Base-by-base conservation (phyloP, 805 yeast species). In the Kurtzmaniella fragi region DNA sequence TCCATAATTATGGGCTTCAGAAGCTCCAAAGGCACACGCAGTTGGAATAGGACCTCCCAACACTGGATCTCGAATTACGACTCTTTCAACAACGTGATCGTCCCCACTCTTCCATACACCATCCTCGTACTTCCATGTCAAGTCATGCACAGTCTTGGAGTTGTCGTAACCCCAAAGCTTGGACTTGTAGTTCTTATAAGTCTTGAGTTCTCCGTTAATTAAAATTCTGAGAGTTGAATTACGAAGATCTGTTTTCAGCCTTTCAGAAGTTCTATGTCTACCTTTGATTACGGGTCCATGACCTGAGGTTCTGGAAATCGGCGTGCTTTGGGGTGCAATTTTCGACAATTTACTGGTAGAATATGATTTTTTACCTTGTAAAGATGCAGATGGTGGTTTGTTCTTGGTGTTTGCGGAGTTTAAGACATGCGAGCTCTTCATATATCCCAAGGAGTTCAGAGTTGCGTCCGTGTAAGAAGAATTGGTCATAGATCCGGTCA, bases 91-190 rank as follows among this genome's bases (percentile, higher is more conserved):
- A 10, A 87, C 73, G 54, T 86, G 95, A 35, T 82, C 85, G 43
- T 77, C 79, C 5, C 89, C 89, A 57, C 84, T 86, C 48, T 73
- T 74, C 96, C 96, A 88, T 34, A 71, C 74, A 0, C 84, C 85
- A 44, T 81, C 75, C 12, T 32, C 35, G 55, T 76, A 90, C 39
- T 68, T 66, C 59, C 70, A 75, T 0, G 82, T 84, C 47, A 89
- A 67, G 48, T 83, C 93, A 27, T 73, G 70, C 2, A 71, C 56
- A 2, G 71, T 66, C 50, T 75, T 82, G 45, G 77, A 73, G 62
- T 84, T 85, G 47, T 84, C 89, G 44, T 78, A 73, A 3, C 98
- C 98, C 99, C 99, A 91, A 31, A 93, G 71, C 56, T 89, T 89
- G 26, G 82, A 78, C 62, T 89, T 88, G 49, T 73, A 74, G 47